Conservation (phyloP, 2,329 filamentous ascomycete genomes). For the Pseudogymnoascus sp. region DNA sequence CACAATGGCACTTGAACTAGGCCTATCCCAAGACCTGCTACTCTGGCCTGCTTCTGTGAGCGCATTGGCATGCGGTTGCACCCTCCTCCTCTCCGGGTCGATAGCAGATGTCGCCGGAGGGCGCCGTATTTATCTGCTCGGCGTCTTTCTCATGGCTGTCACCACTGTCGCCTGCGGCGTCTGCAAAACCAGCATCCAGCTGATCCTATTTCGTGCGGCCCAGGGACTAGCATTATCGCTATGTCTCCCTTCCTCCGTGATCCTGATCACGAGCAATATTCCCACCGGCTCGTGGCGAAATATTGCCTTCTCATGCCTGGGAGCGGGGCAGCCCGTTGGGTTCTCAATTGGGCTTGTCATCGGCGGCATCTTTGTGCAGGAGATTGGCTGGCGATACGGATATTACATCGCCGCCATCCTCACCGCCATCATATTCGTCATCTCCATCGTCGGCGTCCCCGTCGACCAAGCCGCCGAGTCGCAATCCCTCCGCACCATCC, state of each 20-base stretch:
- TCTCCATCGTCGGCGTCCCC: slow-evolving; percentile 17
- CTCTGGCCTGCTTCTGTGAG: slow-evolving; percentile 28
- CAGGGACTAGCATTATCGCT: slow-evolving; percentile 39
- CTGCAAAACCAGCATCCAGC: slow-evolving; percentile 31
- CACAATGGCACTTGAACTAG: slow-evolving; percentile 32
- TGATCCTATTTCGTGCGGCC: slow-evolving; percentile 40
- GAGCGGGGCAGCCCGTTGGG: slow-evolving; percentile 42
- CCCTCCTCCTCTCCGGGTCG: slow-evolving; percentile 40
- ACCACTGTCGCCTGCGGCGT: slow-evolving; percentile 39
- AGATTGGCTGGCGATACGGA: slow-evolving; percentile 43
- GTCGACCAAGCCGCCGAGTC: slow-evolving; percentile 6
- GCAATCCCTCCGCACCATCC: slow-evolving; percentile 11
- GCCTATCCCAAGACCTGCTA: slow-evolving; percentile 18
- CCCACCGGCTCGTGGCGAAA: slow-evolving; percentile 41
- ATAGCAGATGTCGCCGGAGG: slow-evolving; percentile 42
- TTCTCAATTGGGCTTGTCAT: slow-evolving; percentile 44
- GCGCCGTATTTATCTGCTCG: slow-evolving; percentile 37
- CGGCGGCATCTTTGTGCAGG: slow-evolving; percentile 40
- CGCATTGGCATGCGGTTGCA: slow-evolving; percentile 36
- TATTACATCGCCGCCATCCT: slow-evolving; percentile 41
- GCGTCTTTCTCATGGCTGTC: slow-evolving; percentile 34
- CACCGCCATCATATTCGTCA: slow-evolving; percentile 16
- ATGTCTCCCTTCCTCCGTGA: slow-evolving; percentile 41
- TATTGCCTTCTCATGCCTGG: slow-evolving; percentile 42
- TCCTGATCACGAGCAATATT: slow-evolving; percentile 39